Percentiles rank a stretch among this genome's conserved stretches.
These are phyloP conservation scores for Kazachstania sp. DNA, from an alignment of 1,139 yeast species.

Conservation along the genomic window DNA sequence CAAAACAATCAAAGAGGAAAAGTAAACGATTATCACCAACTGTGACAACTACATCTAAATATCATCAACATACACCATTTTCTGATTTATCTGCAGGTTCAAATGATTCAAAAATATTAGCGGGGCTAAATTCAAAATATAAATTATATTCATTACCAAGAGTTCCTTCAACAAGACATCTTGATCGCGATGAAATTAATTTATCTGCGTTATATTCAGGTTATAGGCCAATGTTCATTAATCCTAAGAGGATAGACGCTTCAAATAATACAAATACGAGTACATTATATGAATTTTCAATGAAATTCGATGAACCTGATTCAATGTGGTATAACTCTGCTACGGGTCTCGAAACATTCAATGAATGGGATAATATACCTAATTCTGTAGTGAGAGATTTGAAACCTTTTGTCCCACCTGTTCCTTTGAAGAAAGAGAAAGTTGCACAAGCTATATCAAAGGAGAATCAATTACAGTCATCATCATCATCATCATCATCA, in stretches of 20 bases:
- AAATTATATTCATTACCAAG: constrained; percentile 26
- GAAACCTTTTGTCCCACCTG: constrained; percentile 19
- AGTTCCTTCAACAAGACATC: constrained; percentile 22
- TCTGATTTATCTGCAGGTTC: background rate
- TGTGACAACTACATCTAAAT: constrained; percentile 5
- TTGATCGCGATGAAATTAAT: constrained; percentile 20
- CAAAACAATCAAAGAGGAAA: constrained; percentile 18
- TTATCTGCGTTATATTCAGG: constrained; percentile 25
- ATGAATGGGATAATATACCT: constrained; percentile 32
- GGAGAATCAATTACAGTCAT: background rate
- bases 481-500: background rate
- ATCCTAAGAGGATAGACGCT: constrained; percentile 6
- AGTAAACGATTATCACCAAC: constrained; percentile 4
- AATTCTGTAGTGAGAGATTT: constrained; percentile 18
- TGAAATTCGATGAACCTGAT: constrained; percentile 23
- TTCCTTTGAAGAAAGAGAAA: background rate
- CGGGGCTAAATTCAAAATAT: constrained; percentile 8
- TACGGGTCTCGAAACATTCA: constrained; percentile 28
- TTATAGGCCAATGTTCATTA: constrained; percentile 26
- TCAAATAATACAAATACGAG: constrained; percentile 3
- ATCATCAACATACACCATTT: constrained; percentile 3
- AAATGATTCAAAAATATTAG: background rate
- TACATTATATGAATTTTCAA: constrained; percentile 26
- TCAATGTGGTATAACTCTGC: constrained; percentile 17
- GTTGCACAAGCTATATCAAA: background rate